A percentile compares a stretch with the other conserved stretches of the same genome.
Evolutionary conservation across 2,329 filamentous ascomycete species (phyloP).

Genomic region (Fusarium compactum): DNA sequence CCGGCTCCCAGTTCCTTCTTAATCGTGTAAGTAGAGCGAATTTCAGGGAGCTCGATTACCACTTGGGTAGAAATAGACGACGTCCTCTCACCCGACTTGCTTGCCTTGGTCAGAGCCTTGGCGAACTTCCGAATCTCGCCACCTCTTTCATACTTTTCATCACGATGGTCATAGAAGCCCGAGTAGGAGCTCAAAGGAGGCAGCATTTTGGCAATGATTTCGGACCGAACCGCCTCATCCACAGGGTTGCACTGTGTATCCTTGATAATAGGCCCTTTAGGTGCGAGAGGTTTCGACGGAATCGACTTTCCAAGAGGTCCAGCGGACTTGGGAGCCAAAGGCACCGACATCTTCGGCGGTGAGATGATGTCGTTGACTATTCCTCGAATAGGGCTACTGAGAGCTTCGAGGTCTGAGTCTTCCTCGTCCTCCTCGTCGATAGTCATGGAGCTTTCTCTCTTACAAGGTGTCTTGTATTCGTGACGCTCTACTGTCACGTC

Average conservation of each 20-base stretch:
- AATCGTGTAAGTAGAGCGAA: slow-evolving; percentile 77
- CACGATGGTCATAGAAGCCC: slow-evolving; percentile 82
- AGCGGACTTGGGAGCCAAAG: slow-evolving; percentile 59
- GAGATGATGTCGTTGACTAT: slow-evolving; percentile 66
- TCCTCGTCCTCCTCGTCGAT: slow-evolving; percentile 52
- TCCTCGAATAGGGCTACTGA: slow-evolving; percentile 80
- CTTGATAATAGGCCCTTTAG: slow-evolving; percentile 79
- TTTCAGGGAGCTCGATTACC: slow-evolving; percentile 74
- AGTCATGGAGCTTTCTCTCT: slow-evolving; percentile 54
- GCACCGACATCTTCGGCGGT: slow-evolving; percentile 63
- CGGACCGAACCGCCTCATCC: slow-evolving; percentile 77
- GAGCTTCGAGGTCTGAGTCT: slow-evolving; percentile 54
- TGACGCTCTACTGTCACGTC: slow-evolving; percentile 71
- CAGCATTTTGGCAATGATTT: slow-evolving; percentile 79
- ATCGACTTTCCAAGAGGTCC: slow-evolving; percentile 50
- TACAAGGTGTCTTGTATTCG: slow-evolving; percentile 83
- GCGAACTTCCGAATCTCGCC: slow-evolving; percentile 85
- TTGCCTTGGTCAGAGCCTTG: slow-evolving; percentile 72
- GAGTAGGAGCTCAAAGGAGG: slow-evolving; percentile 80
- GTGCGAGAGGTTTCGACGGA: slow-evolving; percentile 56
- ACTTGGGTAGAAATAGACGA: slow-evolving; percentile 70
- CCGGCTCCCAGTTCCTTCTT: slow-evolving; percentile 90
- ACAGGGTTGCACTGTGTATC: slow-evolving; percentile 91
- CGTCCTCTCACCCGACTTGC: slow-evolving; percentile 70
- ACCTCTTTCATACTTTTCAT: slow-evolving; percentile 73